These are phyloP conservation scores for Fraxinus ornus DNA, from an alignment of 305 asterid genomes.

Conservation along the genomic window DNA sequence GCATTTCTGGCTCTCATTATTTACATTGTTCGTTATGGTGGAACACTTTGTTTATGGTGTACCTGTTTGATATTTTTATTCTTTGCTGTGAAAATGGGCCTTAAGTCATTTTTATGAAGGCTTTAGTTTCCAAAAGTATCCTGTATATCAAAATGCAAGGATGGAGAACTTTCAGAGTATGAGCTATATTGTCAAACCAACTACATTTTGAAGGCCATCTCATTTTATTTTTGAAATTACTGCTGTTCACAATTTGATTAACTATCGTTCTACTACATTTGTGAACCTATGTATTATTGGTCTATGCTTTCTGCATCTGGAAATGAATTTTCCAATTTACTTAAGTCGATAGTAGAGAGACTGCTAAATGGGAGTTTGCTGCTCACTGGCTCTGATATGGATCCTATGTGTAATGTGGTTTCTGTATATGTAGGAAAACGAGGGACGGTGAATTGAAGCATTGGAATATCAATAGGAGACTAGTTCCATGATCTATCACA, in stretches of 20 bases:
- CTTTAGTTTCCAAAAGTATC: neutral
- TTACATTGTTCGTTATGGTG: neutral
- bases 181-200: slow-evolving; percentile 10
- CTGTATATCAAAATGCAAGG: slow-evolving; percentile 7
- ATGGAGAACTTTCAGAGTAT: slow-evolving; percentile 11
- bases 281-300: too few relatives aligned
- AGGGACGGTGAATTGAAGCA: neutral
- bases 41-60: slow-evolving; percentile 6
- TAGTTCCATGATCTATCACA: neutral
- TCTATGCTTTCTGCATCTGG: too few relatives aligned
- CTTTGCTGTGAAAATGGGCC: slow-evolving; percentile 15
- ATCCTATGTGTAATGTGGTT: neutral
- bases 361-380: neutral
- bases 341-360: neutral
- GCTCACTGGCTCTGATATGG: neutral
- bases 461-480: neutral
- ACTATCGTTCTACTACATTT: too few relatives aligned
- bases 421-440: neutral
- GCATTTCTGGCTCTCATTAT: slow-evolving; percentile 17
- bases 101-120: neutral
- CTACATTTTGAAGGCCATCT: neutral
- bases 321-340: neutral
- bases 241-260: neutral
- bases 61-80: slow-evolving; percentile 4
- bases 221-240: neutral